Evolutionary conservation across 164 flowering plant species (phyloP), one percentile per base, ranked within the genome.

Genomic region (Tetrastigma voinierianum): DNA sequence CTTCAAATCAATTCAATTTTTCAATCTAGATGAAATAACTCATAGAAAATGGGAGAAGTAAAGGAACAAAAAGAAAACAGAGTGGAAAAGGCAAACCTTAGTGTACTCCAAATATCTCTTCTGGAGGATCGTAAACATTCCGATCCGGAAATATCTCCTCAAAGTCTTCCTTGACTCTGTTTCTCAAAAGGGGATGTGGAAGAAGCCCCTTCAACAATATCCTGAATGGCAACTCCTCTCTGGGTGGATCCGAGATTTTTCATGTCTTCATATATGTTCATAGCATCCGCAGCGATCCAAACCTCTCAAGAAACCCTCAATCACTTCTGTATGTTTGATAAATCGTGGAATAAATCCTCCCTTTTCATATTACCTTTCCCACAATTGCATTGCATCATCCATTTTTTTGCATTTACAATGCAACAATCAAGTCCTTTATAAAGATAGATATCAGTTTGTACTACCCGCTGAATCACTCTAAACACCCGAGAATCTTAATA

Each of bases 231-330:
- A 90, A 71, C 75, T 88, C 90, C 46, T 90, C 93, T 4, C n/a
- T n/a, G n/a, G 97, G 97, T 54, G 95, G 97, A 64, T 94, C 97
- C 14, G 96, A 69, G 92, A 86, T 21, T 90, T 74, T 87, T 84
- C 98, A 94, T 90, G 79, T 94, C 96, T 74, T 94, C 98, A 55
- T 83, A 94, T 45, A 94, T 66, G 72, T 91, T 91, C 98, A 94
- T 94, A 61, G 97, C 98, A 82, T 91, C 97, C 14, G 88, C 90
- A 67, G 97, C 52, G 95, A 87, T 11, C 96, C 98, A 73, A n/a
- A n/a, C 78, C 73, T 53, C 74, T 86, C 74, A 94, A 76, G 77
- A 91, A 91, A 17, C 97, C 93, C 59, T 92, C 76, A 23, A 94
- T 91, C 10, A 87, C 87, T 76, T 88, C 96, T 3, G 93, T 94